Conservation (phyloP, 345 rosid species). For the Eucalyptus regnans region DNA sequence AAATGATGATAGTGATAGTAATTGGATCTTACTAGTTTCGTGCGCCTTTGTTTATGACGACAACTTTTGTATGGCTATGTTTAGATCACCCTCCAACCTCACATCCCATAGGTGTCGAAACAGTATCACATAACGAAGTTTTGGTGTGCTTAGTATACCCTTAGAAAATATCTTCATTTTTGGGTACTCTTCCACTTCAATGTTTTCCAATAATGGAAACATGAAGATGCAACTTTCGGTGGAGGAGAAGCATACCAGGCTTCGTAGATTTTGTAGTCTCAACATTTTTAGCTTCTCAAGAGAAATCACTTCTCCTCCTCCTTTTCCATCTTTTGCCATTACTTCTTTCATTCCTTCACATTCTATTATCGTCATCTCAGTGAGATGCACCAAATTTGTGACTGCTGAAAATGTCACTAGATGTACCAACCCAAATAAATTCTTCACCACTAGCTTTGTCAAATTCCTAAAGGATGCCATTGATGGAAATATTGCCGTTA, state of each 20-base stretch:
- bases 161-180: not conserved
- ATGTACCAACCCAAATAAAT: not conserved
- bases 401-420: rapidly evolving
- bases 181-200: not conserved
- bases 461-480: rapidly evolving
- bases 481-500: not conserved
- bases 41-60: not conserved
- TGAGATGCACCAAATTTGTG: not conserved
- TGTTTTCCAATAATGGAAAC: rapidly evolving
- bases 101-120: rapidly evolving
- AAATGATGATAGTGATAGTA: rapidly evolving
- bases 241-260: not conserved
- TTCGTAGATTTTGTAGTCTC: rapidly evolving
- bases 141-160: rapidly evolving
- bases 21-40: not conserved
- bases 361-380: not conserved
- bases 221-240: not conserved
- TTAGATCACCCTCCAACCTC: not conserved
- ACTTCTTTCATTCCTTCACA: not conserved
- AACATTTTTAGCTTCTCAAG: rapidly evolving
- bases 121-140: rapidly evolving
- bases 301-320: not conserved
- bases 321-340: not conserved
- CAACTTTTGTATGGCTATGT: not conserved
- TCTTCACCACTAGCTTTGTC: not conserved